Conservation (phyloP, 768 basidiomycete genomes). For the Tylopilus intermedius region DNA sequence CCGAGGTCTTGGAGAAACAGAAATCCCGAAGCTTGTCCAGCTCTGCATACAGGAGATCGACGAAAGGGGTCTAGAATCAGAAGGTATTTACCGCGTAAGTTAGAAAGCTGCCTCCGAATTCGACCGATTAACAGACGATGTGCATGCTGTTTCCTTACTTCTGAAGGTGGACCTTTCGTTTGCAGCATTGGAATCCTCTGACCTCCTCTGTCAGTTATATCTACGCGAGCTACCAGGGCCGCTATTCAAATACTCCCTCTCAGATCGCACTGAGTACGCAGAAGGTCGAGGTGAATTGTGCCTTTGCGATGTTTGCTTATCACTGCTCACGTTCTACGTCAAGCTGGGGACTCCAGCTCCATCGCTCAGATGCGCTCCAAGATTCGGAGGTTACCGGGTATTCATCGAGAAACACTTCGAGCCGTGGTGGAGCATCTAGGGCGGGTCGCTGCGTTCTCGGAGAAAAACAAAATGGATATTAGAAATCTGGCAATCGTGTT, state of each 20-base stretch:
- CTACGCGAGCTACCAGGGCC: slow-evolving; percentile 87
- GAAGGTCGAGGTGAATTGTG: slow-evolving; percentile 60
- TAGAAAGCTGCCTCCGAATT: slow-evolving; percentile 67
- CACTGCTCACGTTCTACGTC: neutral
- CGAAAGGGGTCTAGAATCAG: slow-evolving; percentile 66
- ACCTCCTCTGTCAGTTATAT: slow-evolving; percentile 49
- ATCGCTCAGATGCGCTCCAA: slow-evolving; percentile 80
- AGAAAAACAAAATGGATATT: slow-evolving; percentile 90
- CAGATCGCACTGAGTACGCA: slow-evolving; percentile 77
- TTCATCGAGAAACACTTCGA: slow-evolving; percentile 83
- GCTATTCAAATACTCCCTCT: slow-evolving; percentile 73
- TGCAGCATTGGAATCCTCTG: neutral
- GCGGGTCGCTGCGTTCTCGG: slow-evolving; percentile 57
- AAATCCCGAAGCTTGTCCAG: slow-evolving; percentile 73
- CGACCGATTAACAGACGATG: slow-evolving; percentile 65
- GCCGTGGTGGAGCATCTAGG: slow-evolving; percentile 79
- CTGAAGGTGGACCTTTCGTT: slow-evolving; percentile 55
- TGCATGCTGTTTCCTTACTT: slow-evolving; percentile 78
- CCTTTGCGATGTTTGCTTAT: neutral
- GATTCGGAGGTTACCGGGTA: slow-evolving; percentile 73
- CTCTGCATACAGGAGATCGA: slow-evolving; percentile 84
- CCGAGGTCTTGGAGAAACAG: slow-evolving; percentile 66
- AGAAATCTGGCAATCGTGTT: slow-evolving; percentile 92
- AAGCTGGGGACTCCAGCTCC: slow-evolving; percentile 65
- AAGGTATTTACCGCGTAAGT: slow-evolving; percentile 76